Evolutionary conservation across 2,329 filamentous ascomycete species (phyloP).

Genomic region (Ophiocordyceps camponoti-floridani): DNA sequence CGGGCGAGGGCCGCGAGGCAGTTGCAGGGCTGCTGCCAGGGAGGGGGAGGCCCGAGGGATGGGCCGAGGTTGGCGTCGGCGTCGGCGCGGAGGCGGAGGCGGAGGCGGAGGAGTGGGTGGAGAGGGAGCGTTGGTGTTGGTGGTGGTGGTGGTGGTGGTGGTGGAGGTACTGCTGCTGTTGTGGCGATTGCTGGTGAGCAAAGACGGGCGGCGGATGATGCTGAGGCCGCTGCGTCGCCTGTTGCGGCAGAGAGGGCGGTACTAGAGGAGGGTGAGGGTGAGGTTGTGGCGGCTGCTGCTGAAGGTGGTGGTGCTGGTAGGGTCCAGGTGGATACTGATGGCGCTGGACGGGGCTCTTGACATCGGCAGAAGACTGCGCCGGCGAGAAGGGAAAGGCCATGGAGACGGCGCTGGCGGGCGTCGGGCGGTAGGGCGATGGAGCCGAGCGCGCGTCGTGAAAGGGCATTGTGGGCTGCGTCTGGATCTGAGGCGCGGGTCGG

Average conservation of each 20-base stretch:
- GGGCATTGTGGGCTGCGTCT: constrained; percentile 17
- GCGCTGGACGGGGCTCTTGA: constrained; percentile 31
- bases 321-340: constrained; percentile 30
- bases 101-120: constrained; percentile 28
- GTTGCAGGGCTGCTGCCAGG: constrained; percentile 19
- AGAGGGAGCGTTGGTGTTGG: constrained; percentile 37
- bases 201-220: constrained; percentile 21
- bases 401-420: constrained; percentile 24
- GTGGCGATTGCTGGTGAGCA: constrained; percentile 15
- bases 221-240: neutral
- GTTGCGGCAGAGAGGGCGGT: no score
- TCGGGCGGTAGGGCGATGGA: constrained; percentile 28
- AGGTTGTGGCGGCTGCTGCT: constrained; percentile 17
- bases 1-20: constrained; percentile 8
- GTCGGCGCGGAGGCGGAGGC: constrained; percentile 26
- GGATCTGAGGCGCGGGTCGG: constrained; percentile 22
- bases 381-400: constrained; percentile 34
- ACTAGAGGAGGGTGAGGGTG: neutral
- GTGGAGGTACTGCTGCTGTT: constrained; percentile 11
- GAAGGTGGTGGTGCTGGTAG: constrained; percentile 8
- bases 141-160: constrained; percentile 23
- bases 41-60: constrained; percentile 34
- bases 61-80: constrained; percentile 44
- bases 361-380: constrained; percentile 20
- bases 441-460: constrained; percentile 30